phyloP scores from a whole-genome alignment of 352 stramenopile genomes.

The Elongisporangium prolatum region DNA sequence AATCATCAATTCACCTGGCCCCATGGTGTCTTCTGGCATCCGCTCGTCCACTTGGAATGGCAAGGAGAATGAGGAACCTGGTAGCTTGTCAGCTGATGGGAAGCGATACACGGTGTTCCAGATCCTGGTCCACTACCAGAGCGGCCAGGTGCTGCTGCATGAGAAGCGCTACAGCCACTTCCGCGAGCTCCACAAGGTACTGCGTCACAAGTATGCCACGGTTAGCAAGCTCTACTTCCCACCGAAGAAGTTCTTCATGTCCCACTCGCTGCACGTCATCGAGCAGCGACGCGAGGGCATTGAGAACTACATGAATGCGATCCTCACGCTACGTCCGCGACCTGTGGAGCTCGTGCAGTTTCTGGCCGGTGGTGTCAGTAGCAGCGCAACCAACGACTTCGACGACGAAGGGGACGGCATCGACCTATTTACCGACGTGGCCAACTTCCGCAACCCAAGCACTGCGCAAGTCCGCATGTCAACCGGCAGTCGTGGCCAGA shows the following conservation, averaged over 20 bases:
- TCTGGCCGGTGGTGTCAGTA: slow-evolving; percentile 32
- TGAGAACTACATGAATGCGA: slow-evolving; percentile 79
- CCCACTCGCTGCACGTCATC: slow-evolving; percentile 82
- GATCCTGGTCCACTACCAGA: slow-evolving; percentile 74
- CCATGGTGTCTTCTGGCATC: slow-evolving; percentile 15
- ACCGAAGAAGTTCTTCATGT: slow-evolving; percentile 86
- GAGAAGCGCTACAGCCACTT: slow-evolving; percentile 86
- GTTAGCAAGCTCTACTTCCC: slow-evolving; percentile 83
- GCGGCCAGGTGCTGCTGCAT: slow-evolving; percentile 43
- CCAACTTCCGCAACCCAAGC: slow-evolving; percentile 6
- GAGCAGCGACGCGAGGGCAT: slow-evolving; percentile 79
- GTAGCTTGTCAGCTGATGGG: slow-evolving; percentile 12
- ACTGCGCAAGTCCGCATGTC: background rate
- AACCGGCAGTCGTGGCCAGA: background rate
- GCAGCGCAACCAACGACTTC: slow-evolving; percentile 5
- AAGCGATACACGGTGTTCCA: slow-evolving; percentile 82
- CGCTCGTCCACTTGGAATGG: slow-evolving; percentile 51
- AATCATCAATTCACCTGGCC: slow-evolving; percentile 24
- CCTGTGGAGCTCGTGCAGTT: slow-evolving; percentile 70
- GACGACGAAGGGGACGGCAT: slow-evolving; percentile 63
- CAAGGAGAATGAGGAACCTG: slow-evolving; percentile 27
- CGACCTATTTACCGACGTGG: slow-evolving; percentile 42
- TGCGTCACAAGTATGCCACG: slow-evolving; percentile 73
- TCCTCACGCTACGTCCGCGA: slow-evolving; percentile 64
- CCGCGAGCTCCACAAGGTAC: slow-evolving; percentile 74